Evolutionary conservation across 2,329 filamentous ascomycete genomes (phyloP).

Genomic region (Venturia carpophila): DNA sequence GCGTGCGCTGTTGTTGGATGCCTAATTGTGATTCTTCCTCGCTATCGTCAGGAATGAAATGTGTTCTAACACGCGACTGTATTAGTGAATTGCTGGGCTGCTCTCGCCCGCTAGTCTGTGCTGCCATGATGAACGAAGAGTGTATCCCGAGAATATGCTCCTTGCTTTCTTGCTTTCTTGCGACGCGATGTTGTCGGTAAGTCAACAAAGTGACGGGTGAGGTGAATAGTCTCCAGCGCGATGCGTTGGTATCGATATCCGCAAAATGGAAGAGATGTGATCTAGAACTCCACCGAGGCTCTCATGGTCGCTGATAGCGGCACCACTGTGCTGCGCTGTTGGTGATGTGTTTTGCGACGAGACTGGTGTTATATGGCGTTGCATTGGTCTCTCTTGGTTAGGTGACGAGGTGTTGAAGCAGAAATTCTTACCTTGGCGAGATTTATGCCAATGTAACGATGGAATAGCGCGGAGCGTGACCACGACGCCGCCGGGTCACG

Average conservation of each 20-base stretch:
- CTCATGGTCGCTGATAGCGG: not conserved
- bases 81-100: not conserved
- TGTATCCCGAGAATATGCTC: not conserved
- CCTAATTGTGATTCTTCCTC: constrained; percentile 11
- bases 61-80: constrained; percentile 6
- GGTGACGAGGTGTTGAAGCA: not conserved
- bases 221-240: not conserved
- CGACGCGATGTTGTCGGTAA: not conserved
- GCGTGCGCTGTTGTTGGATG: not conserved
- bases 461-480: not conserved
- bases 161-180: constrained; percentile 9
- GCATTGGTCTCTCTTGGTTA: not conserved
- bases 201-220: not conserved
- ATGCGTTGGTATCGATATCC: not conserved
- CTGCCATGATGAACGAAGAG: constrained; percentile 7
- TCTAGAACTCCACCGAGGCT: not conserved
- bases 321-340: not conserved
- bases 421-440: not conserved
- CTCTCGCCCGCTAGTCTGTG: not conserved
- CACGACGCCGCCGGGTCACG: not conserved
- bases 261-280: not conserved
- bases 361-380: not conserved
- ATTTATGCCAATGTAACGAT: not conserved
- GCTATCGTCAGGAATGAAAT: constrained; percentile 1
- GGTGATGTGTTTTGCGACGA: not conserved